Base-by-base conservation (phyloP, 2,329 filamentous ascomycete species). In the Fusarium annulatum region DNA sequence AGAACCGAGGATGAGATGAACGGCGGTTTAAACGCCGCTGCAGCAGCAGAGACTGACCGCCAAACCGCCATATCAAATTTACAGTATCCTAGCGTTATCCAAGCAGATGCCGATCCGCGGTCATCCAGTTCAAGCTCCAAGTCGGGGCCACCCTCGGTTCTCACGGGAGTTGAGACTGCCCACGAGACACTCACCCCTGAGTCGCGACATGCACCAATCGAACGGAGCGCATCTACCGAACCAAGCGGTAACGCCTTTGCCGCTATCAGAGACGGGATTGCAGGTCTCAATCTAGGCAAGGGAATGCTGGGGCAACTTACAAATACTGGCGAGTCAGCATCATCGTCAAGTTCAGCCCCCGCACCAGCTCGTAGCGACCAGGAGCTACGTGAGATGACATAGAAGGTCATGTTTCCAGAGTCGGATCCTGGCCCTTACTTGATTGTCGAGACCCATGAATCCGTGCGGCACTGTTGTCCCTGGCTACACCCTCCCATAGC, bases 1-100 rank as follows among this genome's bases (percentile, higher is more conserved):
- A 90, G 95, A 38, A 91, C 91, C 6, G 94, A 98, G 76, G 90
- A 92, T 61, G 96, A 99, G 80, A 98, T 99, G 96, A 99, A 99
- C 77, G 90, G 89, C 0, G 85, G 88, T 41, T 83, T 90, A 16
- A 86, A 90, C 75, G 84, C 86, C 11, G 87, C 86, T 7, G 86
- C 87, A 21, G 85, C 86, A 7, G 86, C 87, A 11, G 87, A 87
- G 64, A 84, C 79, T 28, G 81, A 83, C 42, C 77, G 83, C 3
- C 79, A 80, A 59, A 80, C 80, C 18, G 82, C 82, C n/a, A 78
- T 83, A 21, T 81, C 81, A 14, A 79, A 73, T 58, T 75, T 83
- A 19, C 78, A 81, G 34, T 77, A 80, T 57, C 73, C 80, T 36
- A 77, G 76, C 49, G 68, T 78, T 53, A 74, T 77, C 21, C 65